phyloP scores from a whole-genome alignment of 2,329 filamentous ascomycete species.

The Elsinoe batatas region DNA sequence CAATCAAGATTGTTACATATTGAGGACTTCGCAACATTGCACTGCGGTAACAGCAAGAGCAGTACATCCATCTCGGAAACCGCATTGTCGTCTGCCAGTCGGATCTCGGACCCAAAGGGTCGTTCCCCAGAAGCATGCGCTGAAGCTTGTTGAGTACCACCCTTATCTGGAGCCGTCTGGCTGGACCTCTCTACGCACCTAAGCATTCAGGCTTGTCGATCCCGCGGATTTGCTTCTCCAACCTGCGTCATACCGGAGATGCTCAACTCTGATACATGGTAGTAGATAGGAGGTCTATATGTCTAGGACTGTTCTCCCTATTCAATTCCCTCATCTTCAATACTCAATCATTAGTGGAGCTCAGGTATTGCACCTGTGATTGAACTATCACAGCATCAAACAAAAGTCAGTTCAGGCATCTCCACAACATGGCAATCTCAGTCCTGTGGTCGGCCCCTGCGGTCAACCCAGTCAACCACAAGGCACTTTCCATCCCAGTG shows the following conservation, averaged over 20 bases:
- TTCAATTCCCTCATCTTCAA: neutral
- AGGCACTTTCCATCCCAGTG: slow-evolving; percentile 69
- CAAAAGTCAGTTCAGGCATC: neutral
- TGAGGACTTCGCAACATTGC: too few relatives aligned
- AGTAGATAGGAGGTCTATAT: neutral
- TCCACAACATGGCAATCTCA: slow-evolving; percentile 14
- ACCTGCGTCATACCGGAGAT: slow-evolving; percentile 7
- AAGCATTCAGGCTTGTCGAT: slow-evolving; percentile 7
- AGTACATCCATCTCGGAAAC: too few relatives aligned
- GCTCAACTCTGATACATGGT: neutral
- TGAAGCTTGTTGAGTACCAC: neutral
- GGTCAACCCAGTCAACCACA: slow-evolving; percentile 74
- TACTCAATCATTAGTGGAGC: neutral
- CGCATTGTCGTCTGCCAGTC: too few relatives aligned
- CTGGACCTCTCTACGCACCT: neutral
- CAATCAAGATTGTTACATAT: too few relatives aligned
- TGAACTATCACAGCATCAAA: neutral
- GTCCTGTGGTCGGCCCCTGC: slow-evolving; percentile 49
- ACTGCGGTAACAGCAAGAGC: too few relatives aligned
- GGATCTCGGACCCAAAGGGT: neutral
- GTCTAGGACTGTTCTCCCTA: neutral
- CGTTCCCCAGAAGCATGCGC: neutral
- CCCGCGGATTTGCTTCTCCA: slow-evolving; percentile 6
- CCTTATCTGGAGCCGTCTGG: slow-evolving; percentile 1
- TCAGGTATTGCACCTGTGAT: too few relatives aligned